Conservation (phyloP, 2,329 filamentous ascomycete species). For the Cordyceps javanica region DNA sequence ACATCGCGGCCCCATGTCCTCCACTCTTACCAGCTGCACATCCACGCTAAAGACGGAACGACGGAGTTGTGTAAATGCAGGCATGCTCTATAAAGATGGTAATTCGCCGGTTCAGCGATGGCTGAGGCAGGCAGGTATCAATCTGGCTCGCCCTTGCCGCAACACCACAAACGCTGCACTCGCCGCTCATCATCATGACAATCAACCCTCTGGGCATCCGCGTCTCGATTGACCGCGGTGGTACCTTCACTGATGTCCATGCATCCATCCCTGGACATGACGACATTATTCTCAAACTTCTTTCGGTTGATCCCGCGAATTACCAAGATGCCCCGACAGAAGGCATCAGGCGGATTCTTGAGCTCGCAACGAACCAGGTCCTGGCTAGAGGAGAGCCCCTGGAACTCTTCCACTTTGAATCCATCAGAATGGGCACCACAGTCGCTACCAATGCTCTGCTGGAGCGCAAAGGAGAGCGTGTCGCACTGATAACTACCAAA, state of each 20-base stretch:
- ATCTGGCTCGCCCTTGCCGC: not conserved
- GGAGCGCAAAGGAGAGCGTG: slow-evolving; percentile 65
- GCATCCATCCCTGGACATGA: slow-evolving; percentile 60
- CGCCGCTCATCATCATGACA: slow-evolving; percentile 14
- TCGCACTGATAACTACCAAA: slow-evolving; percentile 64
- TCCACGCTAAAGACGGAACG: not conserved
- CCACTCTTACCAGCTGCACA: not conserved
- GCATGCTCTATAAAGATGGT: not conserved
- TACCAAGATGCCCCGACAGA: slow-evolving; percentile 69
- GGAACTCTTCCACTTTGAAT: slow-evolving; percentile 42
- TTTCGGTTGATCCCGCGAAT: slow-evolving; percentile 66
- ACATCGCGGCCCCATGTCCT: not conserved
- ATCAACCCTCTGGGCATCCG: slow-evolving; percentile 22
- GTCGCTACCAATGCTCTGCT: slow-evolving; percentile 73
- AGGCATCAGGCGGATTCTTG: slow-evolving; percentile 52
- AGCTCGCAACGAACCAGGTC: slow-evolving; percentile 25
- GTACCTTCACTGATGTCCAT: slow-evolving; percentile 65
- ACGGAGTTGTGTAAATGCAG: not conserved
- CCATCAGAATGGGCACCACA: slow-evolving; percentile 75
- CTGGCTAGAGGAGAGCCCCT: slow-evolving; percentile 29
- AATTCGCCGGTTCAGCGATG: not conserved
- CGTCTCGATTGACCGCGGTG: slow-evolving; percentile 30
- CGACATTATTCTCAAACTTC: slow-evolving; percentile 64
- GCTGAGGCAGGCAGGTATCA: not conserved
- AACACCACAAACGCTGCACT: not conserved